Evolutionary conservation across 441 rosid species (phyloP).

Genomic region (Theobroma grandiflorum): DNA sequence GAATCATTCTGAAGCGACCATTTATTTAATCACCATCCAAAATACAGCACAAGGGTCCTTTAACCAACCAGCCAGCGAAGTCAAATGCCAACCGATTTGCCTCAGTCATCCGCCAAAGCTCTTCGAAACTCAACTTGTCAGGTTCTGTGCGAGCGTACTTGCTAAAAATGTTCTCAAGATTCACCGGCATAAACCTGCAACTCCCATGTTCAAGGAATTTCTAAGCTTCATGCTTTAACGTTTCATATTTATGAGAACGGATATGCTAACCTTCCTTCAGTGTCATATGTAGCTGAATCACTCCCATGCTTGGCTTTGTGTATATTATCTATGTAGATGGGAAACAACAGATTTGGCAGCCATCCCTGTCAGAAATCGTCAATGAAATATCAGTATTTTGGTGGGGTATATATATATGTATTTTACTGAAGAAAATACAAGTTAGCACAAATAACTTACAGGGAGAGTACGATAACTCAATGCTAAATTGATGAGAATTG

Average conservation of each 20-base stretch:
- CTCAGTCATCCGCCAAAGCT: slow-evolving; percentile 65
- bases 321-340: slow-evolving; percentile 72
- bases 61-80: slow-evolving; percentile 55
- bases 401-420: background rate
- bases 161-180: slow-evolving; percentile 60
- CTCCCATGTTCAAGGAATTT: background rate
- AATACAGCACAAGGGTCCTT: background rate
- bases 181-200: slow-evolving; percentile 50
- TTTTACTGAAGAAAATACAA: background rate
- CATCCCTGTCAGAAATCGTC: slow-evolving; percentile 52
- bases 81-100: slow-evolving; percentile 50
- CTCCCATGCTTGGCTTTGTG: slow-evolving; percentile 89
- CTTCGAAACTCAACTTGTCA: slow-evolving; percentile 46
- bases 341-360: slow-evolving; percentile 74
- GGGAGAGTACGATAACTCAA: slow-evolving; percentile 72
- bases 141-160: slow-evolving; percentile 57
- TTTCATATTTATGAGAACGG: background rate
- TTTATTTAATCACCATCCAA: background rate
- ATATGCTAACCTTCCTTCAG: slow-evolving; percentile 72
- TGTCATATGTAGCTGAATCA: slow-evolving; percentile 70
- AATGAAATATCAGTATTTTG: background rate
- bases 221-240: background rate
- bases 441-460: slow-evolving; percentile 38
- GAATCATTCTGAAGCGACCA: too few relatives aligned
- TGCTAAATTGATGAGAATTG: slow-evolving; percentile 47